Evolutionary conservation across 2,329 filamentous ascomycete species (phyloP).

Genomic region (Claviceps fusiformis): DNA sequence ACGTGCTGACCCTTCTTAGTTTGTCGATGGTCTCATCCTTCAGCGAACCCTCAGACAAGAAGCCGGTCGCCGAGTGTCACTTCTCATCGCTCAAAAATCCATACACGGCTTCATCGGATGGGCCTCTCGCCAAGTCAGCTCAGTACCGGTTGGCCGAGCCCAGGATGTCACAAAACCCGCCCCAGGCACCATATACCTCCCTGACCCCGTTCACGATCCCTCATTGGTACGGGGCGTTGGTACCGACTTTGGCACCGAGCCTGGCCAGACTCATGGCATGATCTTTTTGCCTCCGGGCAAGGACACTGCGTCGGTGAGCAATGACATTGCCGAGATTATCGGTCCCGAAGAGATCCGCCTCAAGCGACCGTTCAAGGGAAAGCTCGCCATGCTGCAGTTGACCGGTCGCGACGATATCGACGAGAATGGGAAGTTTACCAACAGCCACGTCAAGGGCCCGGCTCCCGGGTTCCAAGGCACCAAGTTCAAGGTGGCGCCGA

Average conservation of each 20-base stretch:
- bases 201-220: conserved; percentile 75
- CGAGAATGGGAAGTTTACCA: conserved; percentile 48
- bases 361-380: conserved; percentile 77
- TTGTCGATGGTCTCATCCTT: conserved; percentile 87
- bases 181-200: conserved; percentile 70
- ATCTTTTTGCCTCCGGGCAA: conserved; percentile 77
- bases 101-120: conserved; percentile 88
- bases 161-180: conserved; percentile 77
- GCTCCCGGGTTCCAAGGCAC: conserved; percentile 58
- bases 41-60: conserved; percentile 83
- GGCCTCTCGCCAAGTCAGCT: conserved; percentile 70
- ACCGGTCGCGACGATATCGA: conserved; percentile 66
- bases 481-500: conserved; percentile 77
- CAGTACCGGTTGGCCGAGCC: conserved; percentile 84
- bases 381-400: conserved; percentile 62
- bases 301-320: conserved; percentile 59
- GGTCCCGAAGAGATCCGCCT: conserved; percentile 69
- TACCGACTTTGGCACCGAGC: conserved; percentile 63
- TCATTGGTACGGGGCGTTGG: conserved; percentile 65
- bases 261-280: conserved; percentile 67
- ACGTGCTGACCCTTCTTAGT: conserved; percentile 36
- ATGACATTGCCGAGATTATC: conserved; percentile 71
- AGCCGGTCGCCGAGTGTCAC: conserved; percentile 75
- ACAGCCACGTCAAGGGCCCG: conserved; percentile 38
- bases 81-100: conserved; percentile 90